phyloP scores from a whole-genome alignment of 192 early-diverging fungal species.

The Linnemannia elongata region DNA sequence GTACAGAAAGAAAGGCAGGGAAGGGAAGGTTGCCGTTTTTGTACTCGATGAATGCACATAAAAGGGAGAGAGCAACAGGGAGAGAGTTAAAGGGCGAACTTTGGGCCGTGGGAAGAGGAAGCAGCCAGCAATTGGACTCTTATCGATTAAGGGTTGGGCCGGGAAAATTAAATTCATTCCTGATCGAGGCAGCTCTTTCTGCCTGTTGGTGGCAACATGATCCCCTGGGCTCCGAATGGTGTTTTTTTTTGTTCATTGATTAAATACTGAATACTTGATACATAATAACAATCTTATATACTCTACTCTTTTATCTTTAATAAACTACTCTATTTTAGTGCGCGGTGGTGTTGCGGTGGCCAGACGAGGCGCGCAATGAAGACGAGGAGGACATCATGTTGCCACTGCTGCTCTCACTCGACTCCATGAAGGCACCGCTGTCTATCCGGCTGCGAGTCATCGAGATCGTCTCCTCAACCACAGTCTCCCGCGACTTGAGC shows the following conservation, averaged over 20 bases:
- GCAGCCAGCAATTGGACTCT: background rate
- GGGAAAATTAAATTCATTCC: background rate
- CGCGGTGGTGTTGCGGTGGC: background rate
- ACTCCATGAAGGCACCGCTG: conserved; percentile 31
- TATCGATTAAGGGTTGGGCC: background rate
- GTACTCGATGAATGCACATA: background rate
- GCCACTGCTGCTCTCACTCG: background rate
- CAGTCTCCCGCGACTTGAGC: conserved; percentile 19
- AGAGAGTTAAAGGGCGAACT: background rate
- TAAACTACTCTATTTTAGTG: background rate
- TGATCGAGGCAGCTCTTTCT: background rate
- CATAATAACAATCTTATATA: too few relatives aligned
- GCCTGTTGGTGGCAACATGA: too few relatives aligned
- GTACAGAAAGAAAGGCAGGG: background rate
- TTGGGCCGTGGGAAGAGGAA: conserved; percentile 1
- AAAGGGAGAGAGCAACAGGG: too few relatives aligned
- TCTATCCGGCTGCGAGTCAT: conserved; percentile 26
- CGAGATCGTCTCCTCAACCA: conserved; percentile 24
- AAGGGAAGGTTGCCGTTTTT: background rate
- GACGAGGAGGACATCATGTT: background rate
- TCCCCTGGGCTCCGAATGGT: too few relatives aligned
- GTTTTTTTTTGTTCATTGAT: too few relatives aligned
- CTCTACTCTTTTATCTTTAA: too few relatives aligned
- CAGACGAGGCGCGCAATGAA: background rate
- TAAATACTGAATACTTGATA: too few relatives aligned